A percentile compares a stretch with the other conserved stretches of the same genome.
phyloP scores from a whole-genome alignment of 441 rosid genomes.

The Gossypium aridum region DNA sequence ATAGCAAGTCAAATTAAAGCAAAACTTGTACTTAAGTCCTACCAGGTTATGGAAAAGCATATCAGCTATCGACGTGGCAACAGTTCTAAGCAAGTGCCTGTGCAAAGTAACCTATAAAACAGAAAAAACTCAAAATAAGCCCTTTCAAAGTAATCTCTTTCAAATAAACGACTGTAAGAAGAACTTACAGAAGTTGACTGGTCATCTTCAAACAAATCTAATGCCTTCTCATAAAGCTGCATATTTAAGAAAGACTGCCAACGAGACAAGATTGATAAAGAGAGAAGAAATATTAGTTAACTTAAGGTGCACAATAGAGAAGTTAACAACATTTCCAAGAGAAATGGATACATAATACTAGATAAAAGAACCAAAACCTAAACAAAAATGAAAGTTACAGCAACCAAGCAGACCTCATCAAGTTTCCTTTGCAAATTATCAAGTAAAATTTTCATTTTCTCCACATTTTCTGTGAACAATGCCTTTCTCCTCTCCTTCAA shows the following conservation, averaged over 20 bases:
- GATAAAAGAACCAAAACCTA: constrained; percentile 4
- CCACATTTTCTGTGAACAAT: constrained; percentile 77
- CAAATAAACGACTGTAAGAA: constrained; percentile 12
- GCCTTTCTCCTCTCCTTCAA: constrained; percentile 83
- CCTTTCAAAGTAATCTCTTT: constrained; percentile 17
- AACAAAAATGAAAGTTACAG: constrained; percentile 16
- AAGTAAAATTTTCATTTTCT: constrained; percentile 64
- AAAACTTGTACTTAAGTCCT: constrained; percentile 19
- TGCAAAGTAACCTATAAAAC: constrained; percentile 74
- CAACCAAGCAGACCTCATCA: constrained; percentile 63
- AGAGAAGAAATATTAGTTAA: constrained; percentile 9
- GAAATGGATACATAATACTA: neutral
- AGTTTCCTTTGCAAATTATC: constrained; percentile 85
- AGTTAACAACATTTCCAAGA: constrained; percentile 11
- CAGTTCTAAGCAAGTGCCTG: constrained; percentile 84
- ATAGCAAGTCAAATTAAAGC: constrained; percentile 10
- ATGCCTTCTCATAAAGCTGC: constrained; percentile 90
- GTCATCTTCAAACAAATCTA: constrained; percentile 89
- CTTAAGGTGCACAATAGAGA: neutral
- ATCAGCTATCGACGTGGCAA: constrained; percentile 65
- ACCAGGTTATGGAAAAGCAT: constrained; percentile 71
- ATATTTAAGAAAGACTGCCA: constrained; percentile 78
- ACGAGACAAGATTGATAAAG: constrained; percentile 8
- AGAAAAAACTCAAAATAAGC: constrained; percentile 11
- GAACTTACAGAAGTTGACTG: constrained; percentile 77